A percentile compares a stretch with the other conserved stretches of the same genome.
Conservation (phyloP, 1,284 basidiomycete genomes). For the Golubevia pallescens region DNA sequence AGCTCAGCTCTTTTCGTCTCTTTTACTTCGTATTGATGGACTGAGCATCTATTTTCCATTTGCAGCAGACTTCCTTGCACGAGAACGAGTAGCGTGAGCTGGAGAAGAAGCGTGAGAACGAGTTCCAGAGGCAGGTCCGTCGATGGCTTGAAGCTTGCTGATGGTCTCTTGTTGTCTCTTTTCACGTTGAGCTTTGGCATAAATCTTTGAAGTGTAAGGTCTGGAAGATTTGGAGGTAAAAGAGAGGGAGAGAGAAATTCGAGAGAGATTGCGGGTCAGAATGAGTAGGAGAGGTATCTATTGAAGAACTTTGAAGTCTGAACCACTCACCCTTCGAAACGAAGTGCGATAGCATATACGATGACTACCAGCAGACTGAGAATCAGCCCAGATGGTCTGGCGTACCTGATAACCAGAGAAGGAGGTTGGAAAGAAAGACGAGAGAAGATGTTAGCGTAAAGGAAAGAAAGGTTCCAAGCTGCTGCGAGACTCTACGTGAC, state of each 20-base stretch:
- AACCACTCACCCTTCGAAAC: conserved; percentile 49
- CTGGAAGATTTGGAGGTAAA: conserved; percentile 4
- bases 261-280: neutral
- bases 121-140: conserved; percentile 31
- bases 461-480: too few species aligned
- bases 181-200: conserved; percentile 42
- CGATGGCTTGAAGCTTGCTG: conserved; percentile 14
- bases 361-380: conserved; percentile 53
- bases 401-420: conserved; percentile 19
- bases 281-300: neutral
- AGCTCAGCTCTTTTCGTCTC: too few species aligned
- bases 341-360: conserved; percentile 49
- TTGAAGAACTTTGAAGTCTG: neutral
- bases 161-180: conserved; percentile 18
- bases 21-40: too few species aligned
- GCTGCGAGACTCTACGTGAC: too few species aligned
- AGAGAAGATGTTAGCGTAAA: neutral
- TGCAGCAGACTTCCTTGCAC: neutral
- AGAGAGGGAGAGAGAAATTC: neutral
- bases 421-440: neutral
- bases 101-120: conserved; percentile 18
- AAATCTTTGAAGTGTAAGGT: conserved; percentile 57
- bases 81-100: neutral
- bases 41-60: neutral
- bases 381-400: conserved; percentile 55